phyloP scores from a whole-genome alignment of 768 basidiomycete species.

The Suillus ampliporus region DNA sequence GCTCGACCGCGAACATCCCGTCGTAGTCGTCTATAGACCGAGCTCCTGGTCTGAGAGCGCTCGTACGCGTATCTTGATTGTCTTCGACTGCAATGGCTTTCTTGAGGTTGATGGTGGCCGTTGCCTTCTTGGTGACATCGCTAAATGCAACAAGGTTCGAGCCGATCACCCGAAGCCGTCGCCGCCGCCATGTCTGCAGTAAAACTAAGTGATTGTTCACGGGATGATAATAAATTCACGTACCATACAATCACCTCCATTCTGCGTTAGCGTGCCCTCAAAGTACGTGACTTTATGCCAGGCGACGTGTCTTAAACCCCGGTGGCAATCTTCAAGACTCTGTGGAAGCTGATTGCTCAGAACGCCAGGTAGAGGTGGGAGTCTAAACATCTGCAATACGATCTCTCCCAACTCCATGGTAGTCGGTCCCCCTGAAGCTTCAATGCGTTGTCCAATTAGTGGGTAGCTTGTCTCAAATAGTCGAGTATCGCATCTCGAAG shows the following conservation, averaged over 20 bases:
- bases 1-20: constrained; percentile 70
- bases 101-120: constrained; percentile 88
- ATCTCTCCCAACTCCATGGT: constrained; percentile 86
- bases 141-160: constrained; percentile 89
- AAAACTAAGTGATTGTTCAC: neutral
- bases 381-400: constrained; percentile 86
- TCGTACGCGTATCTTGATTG: constrained; percentile 63
- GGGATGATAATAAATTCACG: constrained; percentile 35
- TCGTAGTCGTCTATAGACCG: constrained; percentile 61
- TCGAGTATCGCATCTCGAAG: constrained; percentile 80
- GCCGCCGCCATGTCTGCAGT: constrained; percentile 76
- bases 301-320: constrained; percentile 85
- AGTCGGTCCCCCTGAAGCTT: constrained; percentile 55
- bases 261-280: constrained; percentile 91
- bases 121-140: constrained; percentile 90
- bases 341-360: constrained; percentile 81
- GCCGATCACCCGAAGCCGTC: constrained; percentile 84
- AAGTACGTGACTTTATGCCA: constrained; percentile 97
- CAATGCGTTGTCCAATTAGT: constrained; percentile 75
- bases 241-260: constrained; percentile 91
- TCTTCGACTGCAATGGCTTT: constrained; percentile 82
- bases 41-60: constrained; percentile 51
- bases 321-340: constrained; percentile 90
- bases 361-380: constrained; percentile 89
- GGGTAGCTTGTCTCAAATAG: constrained; percentile 85